Base-by-base conservation (phyloP, 2,329 filamentous ascomycete species). In the Metarhizium anisopliae region DNA sequence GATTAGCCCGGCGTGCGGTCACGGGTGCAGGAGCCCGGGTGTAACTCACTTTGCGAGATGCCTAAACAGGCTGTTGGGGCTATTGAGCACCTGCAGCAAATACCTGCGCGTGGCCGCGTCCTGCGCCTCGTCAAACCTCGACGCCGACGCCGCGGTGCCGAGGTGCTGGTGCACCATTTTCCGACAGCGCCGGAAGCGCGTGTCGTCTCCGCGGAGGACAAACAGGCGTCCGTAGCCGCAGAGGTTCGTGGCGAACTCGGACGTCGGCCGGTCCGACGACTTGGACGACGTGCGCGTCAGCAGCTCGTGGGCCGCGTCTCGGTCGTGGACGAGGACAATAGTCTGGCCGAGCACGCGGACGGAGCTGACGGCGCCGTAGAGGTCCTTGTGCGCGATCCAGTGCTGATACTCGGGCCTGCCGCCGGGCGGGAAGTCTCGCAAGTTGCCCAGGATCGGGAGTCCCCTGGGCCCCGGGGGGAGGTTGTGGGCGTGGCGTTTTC, bases 21-120 rank as follows among this genome's bases (percentile, higher is more conserved):
- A 25, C 25, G 25, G 20, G 2, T 2, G 20, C 2, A 20, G 20
- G 20, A 20, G 20, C 14, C n/a, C n/a, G 13, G 10, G n/a, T 5
- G 1, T 2, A 16, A 66, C 68, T 54, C 56, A 74, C 73, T 65
- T 76, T 55, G 68, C 66, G 7, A 80, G 68, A 50, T 80, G 75
- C 4, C 72, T 56, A 0, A 70, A 42, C 14, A 77, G 57, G 0
- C 67, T 59, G 2, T 70, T 60, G 0, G 74, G 76, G 0, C 70
- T 64, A 0, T 74, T 61, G 18, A 76, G 62, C 0, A 76, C 59
- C 10, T 72, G 71, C 30, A 75, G 63, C 11, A 80, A 63, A 47
- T 78, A 76, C 2, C 72, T 71, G 2, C 68, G 66, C 2, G 68
- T 68, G 56, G 81, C 77, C 1, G 64, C 62, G 47, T 80, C 74